These are phyloP conservation scores for Crithidia fasciculata DNA, from an alignment of 208 protist species.

Conservation along the genomic window DNA sequence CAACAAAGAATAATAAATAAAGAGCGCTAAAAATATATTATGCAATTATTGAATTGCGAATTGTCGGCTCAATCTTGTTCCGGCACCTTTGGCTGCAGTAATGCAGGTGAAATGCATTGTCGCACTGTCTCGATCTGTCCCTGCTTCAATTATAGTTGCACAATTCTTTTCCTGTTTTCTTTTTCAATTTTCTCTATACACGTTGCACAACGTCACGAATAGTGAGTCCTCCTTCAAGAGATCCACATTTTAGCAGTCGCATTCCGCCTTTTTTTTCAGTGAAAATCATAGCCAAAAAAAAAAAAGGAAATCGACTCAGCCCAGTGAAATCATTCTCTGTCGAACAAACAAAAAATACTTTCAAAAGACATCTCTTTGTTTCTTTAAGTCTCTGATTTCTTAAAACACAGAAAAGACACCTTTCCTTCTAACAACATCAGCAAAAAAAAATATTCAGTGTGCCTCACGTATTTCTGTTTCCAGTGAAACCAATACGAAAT, in stretches of 20 bases:
- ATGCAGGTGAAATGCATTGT: too few species aligned
- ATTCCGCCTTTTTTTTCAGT: not conserved
- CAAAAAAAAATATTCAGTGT: not conserved
- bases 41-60: too few species aligned
- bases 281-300: not conserved
- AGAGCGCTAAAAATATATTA: too few species aligned
- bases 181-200: not conserved
- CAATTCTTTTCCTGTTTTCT: not conserved
- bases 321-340: too few species aligned
- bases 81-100: too few species aligned
- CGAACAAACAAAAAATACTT: not conserved
- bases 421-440: slow-evolving; percentile 1
- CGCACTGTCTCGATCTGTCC: too few species aligned
- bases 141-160: too few species aligned
- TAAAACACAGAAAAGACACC: not conserved
- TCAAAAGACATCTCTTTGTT: slow-evolving; percentile 9
- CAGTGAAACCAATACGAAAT: not conserved
- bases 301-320: not conserved
- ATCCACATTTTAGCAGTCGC: slow-evolving; percentile 4
- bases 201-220: not conserved
- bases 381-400: slow-evolving; percentile 1
- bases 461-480: not conserved
- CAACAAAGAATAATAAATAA: too few species aligned
- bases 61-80: too few species aligned
- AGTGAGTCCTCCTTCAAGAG: slow-evolving; percentile 9